Evolutionary conservation across 2,329 filamentous ascomycete species (phyloP).

Genomic region (Exophiala dermatitidis): DNA sequence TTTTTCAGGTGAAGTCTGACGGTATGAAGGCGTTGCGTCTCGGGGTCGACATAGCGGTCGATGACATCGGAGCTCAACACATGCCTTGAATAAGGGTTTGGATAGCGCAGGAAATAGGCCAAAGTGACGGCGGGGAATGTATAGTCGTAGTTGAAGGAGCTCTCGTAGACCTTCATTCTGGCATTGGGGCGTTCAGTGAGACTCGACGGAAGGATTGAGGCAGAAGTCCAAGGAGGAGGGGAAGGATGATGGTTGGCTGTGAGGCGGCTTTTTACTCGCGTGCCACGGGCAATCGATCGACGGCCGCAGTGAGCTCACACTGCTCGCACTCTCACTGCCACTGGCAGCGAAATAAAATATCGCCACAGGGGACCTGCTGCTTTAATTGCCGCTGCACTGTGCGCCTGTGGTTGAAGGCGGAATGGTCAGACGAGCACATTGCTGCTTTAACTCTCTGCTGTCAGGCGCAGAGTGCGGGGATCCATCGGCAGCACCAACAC

Average conservation of each 20-base stretch:
- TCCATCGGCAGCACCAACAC: too few relatives aligned
- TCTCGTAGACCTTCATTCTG: slow-evolving; percentile 49
- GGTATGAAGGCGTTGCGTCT: slow-evolving; percentile 54
- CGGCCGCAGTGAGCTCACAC: too few relatives aligned
- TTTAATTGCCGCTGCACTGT: too few relatives aligned
- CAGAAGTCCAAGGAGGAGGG: slow-evolving; percentile 2
- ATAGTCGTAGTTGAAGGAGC: slow-evolving; percentile 56
- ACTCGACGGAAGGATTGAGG: not conserved
- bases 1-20: slow-evolving; percentile 56
- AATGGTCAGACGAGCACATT: too few relatives aligned
- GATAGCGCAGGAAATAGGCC: slow-evolving; percentile 63
- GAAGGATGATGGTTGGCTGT: slow-evolving; percentile 19
- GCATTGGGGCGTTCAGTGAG: slow-evolving; percentile 7
- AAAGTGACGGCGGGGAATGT: slow-evolving; percentile 59
- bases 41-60: slow-evolving; percentile 54
- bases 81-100: slow-evolving; percentile 59
- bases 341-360: too few relatives aligned
- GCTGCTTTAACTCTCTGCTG: too few relatives aligned
- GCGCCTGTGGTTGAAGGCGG: too few relatives aligned
- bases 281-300: too few relatives aligned
- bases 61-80: slow-evolving; percentile 61
- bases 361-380: too few relatives aligned
- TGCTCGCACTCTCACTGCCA: too few relatives aligned
- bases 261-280: too few relatives aligned
- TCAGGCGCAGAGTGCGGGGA: too few relatives aligned